Evolutionary conservation across 2,329 filamentous ascomycete genomes (phyloP).

Genomic region (Zarea fungicola): DNA sequence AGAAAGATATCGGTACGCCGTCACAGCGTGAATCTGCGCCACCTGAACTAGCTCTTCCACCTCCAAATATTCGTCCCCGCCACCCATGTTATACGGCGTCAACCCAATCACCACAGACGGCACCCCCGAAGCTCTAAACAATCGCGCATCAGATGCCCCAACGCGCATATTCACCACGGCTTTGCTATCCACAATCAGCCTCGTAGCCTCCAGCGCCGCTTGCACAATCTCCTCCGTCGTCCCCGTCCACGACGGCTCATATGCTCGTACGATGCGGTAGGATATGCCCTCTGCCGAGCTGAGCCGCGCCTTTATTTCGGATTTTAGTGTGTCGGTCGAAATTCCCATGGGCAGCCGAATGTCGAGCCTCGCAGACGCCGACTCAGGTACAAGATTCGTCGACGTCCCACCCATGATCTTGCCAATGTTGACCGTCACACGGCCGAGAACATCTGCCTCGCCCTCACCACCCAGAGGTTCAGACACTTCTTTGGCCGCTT

Average conservation of each 20-base stretch:
- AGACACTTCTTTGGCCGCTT: constrained; percentile 8
- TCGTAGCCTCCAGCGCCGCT: constrained; percentile 10
- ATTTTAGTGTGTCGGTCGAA: not conserved
- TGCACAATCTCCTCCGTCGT: constrained; percentile 9
- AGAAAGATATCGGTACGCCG: constrained; percentile 13
- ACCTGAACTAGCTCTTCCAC: constrained; percentile 13
- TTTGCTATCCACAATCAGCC: constrained; percentile 1
- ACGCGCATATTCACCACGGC: constrained; percentile 14
- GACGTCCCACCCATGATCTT: constrained; percentile 15
- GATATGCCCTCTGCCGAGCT: constrained; percentile 1
- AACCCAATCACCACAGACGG: constrained; percentile 15
- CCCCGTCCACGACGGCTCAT: constrained; percentile 15
- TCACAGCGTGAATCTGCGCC: constrained; percentile 14
- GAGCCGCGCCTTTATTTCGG: constrained; percentile 2
- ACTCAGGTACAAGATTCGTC: constrained; percentile 14
- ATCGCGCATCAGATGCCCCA: constrained; percentile 14
- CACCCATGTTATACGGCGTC: constrained; percentile 16
- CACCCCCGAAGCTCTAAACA: constrained; percentile 10
- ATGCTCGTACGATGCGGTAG: constrained; percentile 5
- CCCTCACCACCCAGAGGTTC: constrained; percentile 12
- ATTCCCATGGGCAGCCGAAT: constrained; percentile 14
- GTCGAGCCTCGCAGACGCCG: constrained; percentile 13
- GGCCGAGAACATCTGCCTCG: constrained; percentile 8
- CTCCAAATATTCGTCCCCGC: constrained; percentile 12
- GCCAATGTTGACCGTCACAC: constrained; percentile 16